Evolutionary conservation across 805 yeast species (phyloP).

Genomic region (Saccharomyces kudriavzevii): DNA sequence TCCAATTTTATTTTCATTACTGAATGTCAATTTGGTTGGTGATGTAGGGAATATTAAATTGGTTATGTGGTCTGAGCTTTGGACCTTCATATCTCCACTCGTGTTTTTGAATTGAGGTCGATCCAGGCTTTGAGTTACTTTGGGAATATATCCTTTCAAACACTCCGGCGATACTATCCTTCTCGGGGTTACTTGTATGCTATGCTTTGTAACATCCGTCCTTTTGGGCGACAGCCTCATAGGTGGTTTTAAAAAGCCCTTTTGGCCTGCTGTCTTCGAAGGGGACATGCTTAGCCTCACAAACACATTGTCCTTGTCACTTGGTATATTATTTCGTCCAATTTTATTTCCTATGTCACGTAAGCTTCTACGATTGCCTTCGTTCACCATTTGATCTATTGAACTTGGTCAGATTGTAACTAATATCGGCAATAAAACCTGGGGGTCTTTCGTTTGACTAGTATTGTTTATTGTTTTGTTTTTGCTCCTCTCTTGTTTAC

Average conservation of each 20-base stretch:
- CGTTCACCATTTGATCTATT: neutral
- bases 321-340: neutral
- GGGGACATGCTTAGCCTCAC: constrained; percentile 24
- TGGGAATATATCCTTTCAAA: constrained; percentile 10
- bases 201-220: constrained; percentile 3
- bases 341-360: neutral
- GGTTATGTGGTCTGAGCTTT: constrained; percentile 12
- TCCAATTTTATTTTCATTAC: constrained; percentile 26
- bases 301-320: constrained; percentile 13
- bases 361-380: neutral
- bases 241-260: constrained; percentile 18
- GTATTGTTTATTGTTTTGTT: neutral
- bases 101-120: constrained; percentile 13
- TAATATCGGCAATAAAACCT: too few species aligned
- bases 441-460: neutral
- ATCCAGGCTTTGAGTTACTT: constrained; percentile 26
- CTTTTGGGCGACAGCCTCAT: constrained; percentile 15
- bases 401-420: too few species aligned
- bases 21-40: constrained; percentile 22
- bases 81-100: constrained; percentile 5
- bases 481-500: neutral
- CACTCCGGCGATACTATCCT: constrained; percentile 21
- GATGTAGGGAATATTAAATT: constrained; percentile 24
- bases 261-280: constrained; percentile 5
- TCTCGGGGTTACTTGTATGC: constrained; percentile 26